Base-by-base conservation (phyloP, 495 filamentous ascomycete genomes). In the Xylaria grammica region DNA sequence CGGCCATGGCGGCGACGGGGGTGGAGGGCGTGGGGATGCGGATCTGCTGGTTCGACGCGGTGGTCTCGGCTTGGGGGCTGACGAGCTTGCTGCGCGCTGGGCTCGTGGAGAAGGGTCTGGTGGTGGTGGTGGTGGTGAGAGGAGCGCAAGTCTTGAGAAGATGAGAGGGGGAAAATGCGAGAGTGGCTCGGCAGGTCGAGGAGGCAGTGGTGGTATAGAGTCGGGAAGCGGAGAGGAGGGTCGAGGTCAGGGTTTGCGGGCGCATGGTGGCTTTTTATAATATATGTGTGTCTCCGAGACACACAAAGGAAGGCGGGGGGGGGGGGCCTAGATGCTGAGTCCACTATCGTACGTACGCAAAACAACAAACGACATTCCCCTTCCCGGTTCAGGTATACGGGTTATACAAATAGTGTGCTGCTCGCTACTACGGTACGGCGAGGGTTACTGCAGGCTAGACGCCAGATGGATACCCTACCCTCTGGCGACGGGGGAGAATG, bases 251-350 rank as follows among this genome's bases (percentile, higher is more conserved):
- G 60, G 62, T 34, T 24, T 67, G 69, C 34, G 72, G 70, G 56
- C 67, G 72, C 72, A 74, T 71, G 66, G 54, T 63, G 61, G 70
- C 48, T 32, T 65, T 74, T 65, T 70, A 72, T 67, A 67, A 40
- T 30, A 32, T 13, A 19, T 17, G 24, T 52, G 11, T 30, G 49
- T 32, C 15, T 3, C 45, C 15, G 4, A 48, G 8, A n/a, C 34
- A 36, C 34, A n/a, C 40, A 44, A 4, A 13, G 17, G 40, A 4
- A 6, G 34, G 34, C 34, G 34, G 11, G 5, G 34, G 11, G 5
- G 11, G 32, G 4, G 32, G 32, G 11, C 32, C 4, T 11, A 4
- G 32, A 36, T 11, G 11, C 32, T 36, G 32, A 36, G 46, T 58
- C 8, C 40, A 17, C 40, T 42, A 42, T 42, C 40, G 40, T 42